These are phyloP conservation scores for Powellomyces hirtus DNA, from an alignment of 192 early-diverging fungal species.

Conservation along the genomic window DNA sequence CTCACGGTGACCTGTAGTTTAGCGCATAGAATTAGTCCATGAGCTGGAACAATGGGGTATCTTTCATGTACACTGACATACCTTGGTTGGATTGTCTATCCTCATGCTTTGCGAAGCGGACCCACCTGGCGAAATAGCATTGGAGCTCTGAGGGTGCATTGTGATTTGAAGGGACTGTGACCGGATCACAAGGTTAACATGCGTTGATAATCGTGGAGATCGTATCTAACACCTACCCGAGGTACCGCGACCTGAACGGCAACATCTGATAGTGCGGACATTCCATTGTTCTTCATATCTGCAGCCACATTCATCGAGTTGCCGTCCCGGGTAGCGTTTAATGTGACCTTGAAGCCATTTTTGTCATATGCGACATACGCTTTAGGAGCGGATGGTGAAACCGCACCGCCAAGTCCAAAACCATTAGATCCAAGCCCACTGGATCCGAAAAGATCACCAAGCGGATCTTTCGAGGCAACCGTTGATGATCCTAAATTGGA, in stretches of 20 bases:
- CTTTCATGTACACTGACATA: slow-evolving; percentile 15
- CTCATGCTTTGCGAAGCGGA: slow-evolving; percentile 77
- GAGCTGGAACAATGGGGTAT: neutral
- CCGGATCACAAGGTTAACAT: neutral
- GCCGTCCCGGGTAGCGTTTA: slow-evolving; percentile 71
- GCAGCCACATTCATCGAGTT: slow-evolving; percentile 64
- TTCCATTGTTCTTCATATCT: slow-evolving; percentile 63
- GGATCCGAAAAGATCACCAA: slow-evolving; percentile 72
- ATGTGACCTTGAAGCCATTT: slow-evolving; percentile 72
- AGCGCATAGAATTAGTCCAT: neutral
- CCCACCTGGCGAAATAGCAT: slow-evolving; percentile 55
- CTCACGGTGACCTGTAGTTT: slow-evolving; percentile 33
- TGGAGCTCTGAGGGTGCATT: slow-evolving; percentile 77
- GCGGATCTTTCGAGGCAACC: slow-evolving; percentile 40
- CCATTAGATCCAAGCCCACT: slow-evolving; percentile 30
- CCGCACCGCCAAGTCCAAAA: neutral
- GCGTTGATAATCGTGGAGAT: neutral
- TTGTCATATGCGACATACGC: slow-evolving; percentile 70
- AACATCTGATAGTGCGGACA: slow-evolving; percentile 58
- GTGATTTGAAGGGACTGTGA: slow-evolving; percentile 73
- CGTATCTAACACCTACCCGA: slow-evolving; percentile 45
- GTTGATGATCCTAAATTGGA: slow-evolving; percentile 35
- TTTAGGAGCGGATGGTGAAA: slow-evolving; percentile 11
- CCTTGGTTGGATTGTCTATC: slow-evolving; percentile 80
- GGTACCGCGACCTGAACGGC: slow-evolving; percentile 93